Base-by-base conservation (phyloP, 2,329 filamentous ascomycete species). In the Ophiosphaerella herpotricha region DNA sequence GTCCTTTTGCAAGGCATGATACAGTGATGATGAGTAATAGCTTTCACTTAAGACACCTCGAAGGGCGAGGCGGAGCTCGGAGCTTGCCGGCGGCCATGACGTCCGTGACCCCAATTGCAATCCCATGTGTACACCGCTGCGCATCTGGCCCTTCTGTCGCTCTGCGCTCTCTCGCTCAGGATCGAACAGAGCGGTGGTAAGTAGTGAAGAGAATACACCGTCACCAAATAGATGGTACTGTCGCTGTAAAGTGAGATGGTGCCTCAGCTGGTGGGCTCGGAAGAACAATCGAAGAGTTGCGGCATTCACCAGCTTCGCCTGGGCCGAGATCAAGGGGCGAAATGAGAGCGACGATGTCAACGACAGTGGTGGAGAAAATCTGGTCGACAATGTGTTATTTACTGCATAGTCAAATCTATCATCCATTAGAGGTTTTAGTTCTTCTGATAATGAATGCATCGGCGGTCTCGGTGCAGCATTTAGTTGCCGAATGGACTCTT, bases 11-110 rank as follows among this genome's bases (percentile, higher is more conserved):
- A 57, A 63, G 8, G 64, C 64, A 5, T 58, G 56, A 39, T 70
- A 72, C 0, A 73, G 63, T 3, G 61, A 53, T 8, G 72, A 74
- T 1, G 72, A 72, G 39, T 75, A 73, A 60, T 91, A 90, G 56
- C 85, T 90, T 57, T 97, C 92, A 2, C 83, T 82, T 6, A 97
- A 77, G 1, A 97, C 82, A 0, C 91, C 91, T 82, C 92, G 95
- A 14, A 99, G 79, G 0, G 90, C 90, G 5, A 97, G 80, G 8
- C 91, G 85, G n/a, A 99, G 77, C 70, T 97, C 94, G 0, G 92
- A 97, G 70, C 90, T 95, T 21, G 91, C 91, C 4, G 94, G 94
- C 23, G 94, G 94, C 94, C 94, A 97, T 29, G 82, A 90, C 47
- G 90, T 85, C 62, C 91, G 84, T 2, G 84, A 85, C n/a, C 89